These are phyloP conservation scores for Clitoria ternatea DNA, from an alignment of 306 rosid genomes.

Conservation along the genomic window DNA sequence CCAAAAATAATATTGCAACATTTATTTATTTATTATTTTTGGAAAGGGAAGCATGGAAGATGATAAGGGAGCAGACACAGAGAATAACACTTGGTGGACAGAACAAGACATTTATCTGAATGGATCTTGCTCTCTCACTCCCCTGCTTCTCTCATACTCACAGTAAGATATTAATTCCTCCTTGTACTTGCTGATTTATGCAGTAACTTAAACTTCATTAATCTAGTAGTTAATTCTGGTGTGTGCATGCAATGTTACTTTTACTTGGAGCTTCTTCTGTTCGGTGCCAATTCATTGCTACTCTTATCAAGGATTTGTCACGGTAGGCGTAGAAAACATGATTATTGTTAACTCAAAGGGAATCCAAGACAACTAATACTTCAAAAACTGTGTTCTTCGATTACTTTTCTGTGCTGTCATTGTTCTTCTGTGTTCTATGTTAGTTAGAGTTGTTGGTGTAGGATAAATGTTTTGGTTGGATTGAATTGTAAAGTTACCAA, in stretches of 20 bases:
- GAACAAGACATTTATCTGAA: conserved; percentile 15
- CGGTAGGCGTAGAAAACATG: neutral
- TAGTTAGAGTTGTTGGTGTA: conserved; percentile 9
- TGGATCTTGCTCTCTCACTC: conserved; percentile 50
- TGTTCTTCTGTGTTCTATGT: too few relatives aligned
- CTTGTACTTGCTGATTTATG: conserved; percentile 1
- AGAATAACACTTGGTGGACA: conserved; percentile 6
- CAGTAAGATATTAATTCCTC: conserved; percentile 34
- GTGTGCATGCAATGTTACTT: conserved; percentile 10
- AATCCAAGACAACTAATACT: neutral
- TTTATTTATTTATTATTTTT: neutral
- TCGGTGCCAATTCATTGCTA: conserved; percentile 29
- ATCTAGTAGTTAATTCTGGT: conserved; percentile 17
- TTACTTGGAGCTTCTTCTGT: conserved; percentile 12
- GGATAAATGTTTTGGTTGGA: conserved; percentile 6
- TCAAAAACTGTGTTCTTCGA: neutral
- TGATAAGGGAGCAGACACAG: conserved; percentile 24
- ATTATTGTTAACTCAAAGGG: neutral
- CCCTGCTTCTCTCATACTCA: conserved; percentile 40
- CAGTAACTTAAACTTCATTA: conserved; percentile 2
- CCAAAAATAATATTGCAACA: neutral
- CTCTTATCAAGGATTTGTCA: conserved; percentile 28
- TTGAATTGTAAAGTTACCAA: neutral
- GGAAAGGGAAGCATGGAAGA: neutral
- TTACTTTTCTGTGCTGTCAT: too few relatives aligned